Evolutionary conservation across 2,329 filamentous ascomycete species (phyloP).

Genomic region (Cordyceps tenuipes): DNA sequence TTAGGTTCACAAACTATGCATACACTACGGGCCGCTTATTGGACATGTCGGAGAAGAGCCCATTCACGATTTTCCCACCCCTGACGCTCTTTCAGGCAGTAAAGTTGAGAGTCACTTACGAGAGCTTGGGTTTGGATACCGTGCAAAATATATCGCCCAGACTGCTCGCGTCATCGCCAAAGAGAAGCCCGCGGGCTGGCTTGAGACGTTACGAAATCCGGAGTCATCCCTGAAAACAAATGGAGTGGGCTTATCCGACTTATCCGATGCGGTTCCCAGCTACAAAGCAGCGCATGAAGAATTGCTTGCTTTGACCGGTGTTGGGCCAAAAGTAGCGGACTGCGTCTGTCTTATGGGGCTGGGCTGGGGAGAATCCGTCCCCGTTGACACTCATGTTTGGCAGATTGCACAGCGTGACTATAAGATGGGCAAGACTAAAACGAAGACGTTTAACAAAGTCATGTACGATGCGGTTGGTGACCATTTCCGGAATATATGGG

Average conservation of each 20-base stretch:
- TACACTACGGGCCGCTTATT: conserved; percentile 72
- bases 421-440: conserved; percentile 79
- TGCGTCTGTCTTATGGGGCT: conserved; percentile 95
- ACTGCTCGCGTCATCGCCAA: conserved; percentile 69
- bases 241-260: conserved; percentile 37
- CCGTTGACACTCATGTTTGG: conserved; percentile 97
- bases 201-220: conserved; percentile 70
- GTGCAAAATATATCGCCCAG: conserved; percentile 83
- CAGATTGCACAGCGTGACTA: conserved; percentile 97
- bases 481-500: conserved; percentile 85
- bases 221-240: conserved; percentile 46
- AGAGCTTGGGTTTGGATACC: conserved; percentile 84
- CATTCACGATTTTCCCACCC: conserved; percentile 82
- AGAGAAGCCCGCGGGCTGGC: conserved; percentile 63
- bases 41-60: conserved; percentile 59
- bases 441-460: conserved; percentile 74
- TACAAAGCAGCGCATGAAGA: conserved; percentile 76
- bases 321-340: conserved; percentile 94
- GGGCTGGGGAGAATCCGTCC: conserved; percentile 91
- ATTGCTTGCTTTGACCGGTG: conserved; percentile 71
- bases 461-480: conserved; percentile 88
- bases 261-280: conserved; percentile 44
- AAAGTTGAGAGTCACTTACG: conserved; percentile 75
- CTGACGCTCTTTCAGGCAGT: conserved; percentile 60
- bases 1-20: conserved; percentile 76